Evolutionary conservation across 2,329 filamentous ascomycete species (phyloP).

Genomic region (Clonostachys rhizophaga): DNA sequence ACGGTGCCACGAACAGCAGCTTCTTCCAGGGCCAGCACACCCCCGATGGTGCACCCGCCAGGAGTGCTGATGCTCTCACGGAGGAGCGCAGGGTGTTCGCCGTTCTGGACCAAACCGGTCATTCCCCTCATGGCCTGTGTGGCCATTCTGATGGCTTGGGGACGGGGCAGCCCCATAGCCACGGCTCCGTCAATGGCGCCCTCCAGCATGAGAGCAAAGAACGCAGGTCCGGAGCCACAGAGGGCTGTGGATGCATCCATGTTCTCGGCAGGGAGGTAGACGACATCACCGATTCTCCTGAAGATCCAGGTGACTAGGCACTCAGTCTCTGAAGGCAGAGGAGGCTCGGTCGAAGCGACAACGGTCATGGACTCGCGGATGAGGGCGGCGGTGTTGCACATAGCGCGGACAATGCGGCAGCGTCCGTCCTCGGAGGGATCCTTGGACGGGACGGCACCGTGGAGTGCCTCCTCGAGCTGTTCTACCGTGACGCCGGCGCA

Average conservation of each 20-base stretch:
- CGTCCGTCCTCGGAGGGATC: constrained; percentile 38
- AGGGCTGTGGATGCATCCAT: constrained; percentile 74
- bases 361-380: constrained; percentile 82
- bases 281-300: constrained; percentile 65
- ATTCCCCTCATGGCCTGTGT: constrained; percentile 75
- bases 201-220: constrained; percentile 72
- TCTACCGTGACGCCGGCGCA: constrained; percentile 69
- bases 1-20: constrained; percentile 63
- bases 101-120: constrained; percentile 62
- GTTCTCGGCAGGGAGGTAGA: constrained; percentile 58
- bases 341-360: constrained; percentile 58
- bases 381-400: constrained; percentile 80
- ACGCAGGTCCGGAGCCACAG: constrained; percentile 71
- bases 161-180: constrained; percentile 70
- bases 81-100: constrained; percentile 71
- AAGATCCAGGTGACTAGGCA: constrained; percentile 72
- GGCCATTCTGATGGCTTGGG: constrained; percentile 72
- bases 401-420: constrained; percentile 69
- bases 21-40: constrained; percentile 70
- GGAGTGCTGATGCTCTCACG: constrained; percentile 75
- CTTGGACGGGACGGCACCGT: constrained; percentile 45
- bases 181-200: constrained; percentile 73
- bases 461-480: constrained; percentile 63
- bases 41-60: constrained; percentile 74
- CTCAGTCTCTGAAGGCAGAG: constrained; percentile 47